Base-by-base conservation (phyloP, 169 alveolate genomes). In the Pseudocohnilembus persalinus region DNA sequence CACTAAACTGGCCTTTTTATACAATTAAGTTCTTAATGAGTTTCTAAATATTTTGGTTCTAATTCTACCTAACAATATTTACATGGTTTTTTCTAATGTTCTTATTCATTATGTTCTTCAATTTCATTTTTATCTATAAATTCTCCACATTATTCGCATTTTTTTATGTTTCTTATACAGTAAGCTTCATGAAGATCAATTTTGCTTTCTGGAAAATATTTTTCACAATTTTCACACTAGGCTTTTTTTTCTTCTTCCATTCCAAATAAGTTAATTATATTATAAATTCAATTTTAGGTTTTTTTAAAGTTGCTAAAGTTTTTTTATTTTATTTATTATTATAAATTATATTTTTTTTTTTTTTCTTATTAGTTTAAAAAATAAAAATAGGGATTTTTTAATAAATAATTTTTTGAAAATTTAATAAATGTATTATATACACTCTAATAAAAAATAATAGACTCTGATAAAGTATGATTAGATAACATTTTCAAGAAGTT, bases 181-280 rank as follows among this genome's bases (percentile, higher is more conserved):
- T 79, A 79, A 15, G 84, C 74, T 63, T 79, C 84, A 63, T 79
- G 84, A 1, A 79, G 27, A 11, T 79, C 26, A 4, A 79, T 31
- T 64, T 79, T 79, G 30, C 76, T 49, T 29, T 79, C 84, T 28
- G 76, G 74, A 25, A 79, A 79, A 0, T 29, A 79, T 64, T 79
- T 29, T 72, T 79, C 64, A 49, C 84, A 79, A 64, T 79, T 79
- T 49, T 35, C 74, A 29, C 84, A 79, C 1, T 6, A 26, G 26
- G 89, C 35, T 80, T 88, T n/a, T 74, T 83, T 49, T 88, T 88
- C 81, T 83, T 73, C 1, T 73, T 73, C 76, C 68, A 49, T 49
- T 49, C 4, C 26, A 11, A 49, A 11, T 49, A 49, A 49, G 68
- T 11, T 49, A 49, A 11, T 11, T 49, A 49, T n/a, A n/a, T n/a